Conservation (phyloP, 345 rosid species). For the Eucalyptus melliodora region DNA sequence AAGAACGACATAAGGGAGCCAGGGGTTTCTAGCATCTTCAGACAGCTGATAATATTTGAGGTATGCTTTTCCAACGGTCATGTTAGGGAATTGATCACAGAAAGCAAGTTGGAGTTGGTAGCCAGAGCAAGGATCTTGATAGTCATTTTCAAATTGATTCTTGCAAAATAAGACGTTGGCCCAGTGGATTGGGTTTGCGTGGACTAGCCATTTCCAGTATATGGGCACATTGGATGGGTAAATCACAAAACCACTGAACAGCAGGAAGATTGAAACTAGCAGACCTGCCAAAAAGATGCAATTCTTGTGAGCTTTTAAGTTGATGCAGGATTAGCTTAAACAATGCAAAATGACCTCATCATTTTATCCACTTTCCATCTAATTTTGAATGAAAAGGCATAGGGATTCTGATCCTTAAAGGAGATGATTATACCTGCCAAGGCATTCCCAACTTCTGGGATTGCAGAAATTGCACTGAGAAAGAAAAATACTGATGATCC, state of each 20-base stretch:
- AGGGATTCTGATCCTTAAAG: not conserved
- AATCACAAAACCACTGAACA: constrained; percentile 13
- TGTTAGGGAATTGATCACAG: constrained; percentile 13
- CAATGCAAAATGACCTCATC: not conserved
- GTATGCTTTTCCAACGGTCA: constrained; percentile 16
- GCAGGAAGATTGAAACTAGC: constrained; percentile 18
- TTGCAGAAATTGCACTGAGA: constrained; percentile 13
- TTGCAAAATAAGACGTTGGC: constrained; percentile 17
- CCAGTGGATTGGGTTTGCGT: constrained; percentile 11
- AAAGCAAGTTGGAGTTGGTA: constrained; percentile 10
- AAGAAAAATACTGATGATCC: constrained; percentile 18
- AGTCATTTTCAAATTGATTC: not conserved
- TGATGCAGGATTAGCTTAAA: not conserved
- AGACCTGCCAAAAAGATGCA: constrained; percentile 2
- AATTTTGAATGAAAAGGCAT: not conserved
- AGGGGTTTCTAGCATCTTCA: constrained; percentile 2
- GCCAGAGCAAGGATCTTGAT: constrained; percentile 4
- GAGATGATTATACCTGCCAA: constrained; percentile 14
- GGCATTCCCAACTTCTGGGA: constrained; percentile 25
- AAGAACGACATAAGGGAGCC: constrained; percentile 7
- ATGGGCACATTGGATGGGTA: constrained; percentile 13
- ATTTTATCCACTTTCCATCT: not conserved
- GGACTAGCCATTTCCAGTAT: constrained; percentile 17
- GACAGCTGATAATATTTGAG: constrained; percentile 7
- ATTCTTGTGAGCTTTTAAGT: not conserved